Evolutionary conservation across 345 rosid genomes (phyloP), one percentile per base, ranked within the genome.

Genomic region (Stellera chamaejasme): DNA sequence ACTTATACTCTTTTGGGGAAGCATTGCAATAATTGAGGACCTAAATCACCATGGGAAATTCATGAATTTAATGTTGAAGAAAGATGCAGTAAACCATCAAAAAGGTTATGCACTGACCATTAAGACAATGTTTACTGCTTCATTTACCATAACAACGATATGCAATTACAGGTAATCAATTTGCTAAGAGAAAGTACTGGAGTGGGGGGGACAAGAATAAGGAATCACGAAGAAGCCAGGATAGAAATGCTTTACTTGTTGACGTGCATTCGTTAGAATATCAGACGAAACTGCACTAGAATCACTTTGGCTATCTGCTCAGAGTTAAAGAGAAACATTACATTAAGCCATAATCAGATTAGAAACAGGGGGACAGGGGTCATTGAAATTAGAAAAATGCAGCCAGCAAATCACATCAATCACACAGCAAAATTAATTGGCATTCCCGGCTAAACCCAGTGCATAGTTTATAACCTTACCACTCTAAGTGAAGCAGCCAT

Each of bases 11-110:
- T 71, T 78, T 83, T 28, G 79, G 74, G 58, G 97, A 83, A 48
- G 99, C 99, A 78, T 81, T 93, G 76, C 67, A 93, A 64, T 78
- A 78, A 51, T 87, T 82, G 68, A 93, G 99, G 50, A 89, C 96
- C 98, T 92, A 61, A 54, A 11, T 57, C 46, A 55, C 43, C 13
- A 43, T 25, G 52, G 41, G 28, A 25, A 58, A 26, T 54, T 43
- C 19, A 54, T 12, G 39, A 41, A 6, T 19, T 19, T 68, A 2
- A 16, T 10, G 8, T 8, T 44, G 9, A 28, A 39, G 3, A 55
- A 27, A 45, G 19, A 58, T 45, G 6, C 32, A 51, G 39, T 28
- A 47, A 28, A 36, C 27, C 16, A 36, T 12, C 39, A 32, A 5
- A 32, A 32, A 32, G 39, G 9, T 32, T n/a, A 23, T 27, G 44